Evolutionary conservation across 345 rosid genomes (phyloP).

Genomic region (Murraya paniculata): DNA sequence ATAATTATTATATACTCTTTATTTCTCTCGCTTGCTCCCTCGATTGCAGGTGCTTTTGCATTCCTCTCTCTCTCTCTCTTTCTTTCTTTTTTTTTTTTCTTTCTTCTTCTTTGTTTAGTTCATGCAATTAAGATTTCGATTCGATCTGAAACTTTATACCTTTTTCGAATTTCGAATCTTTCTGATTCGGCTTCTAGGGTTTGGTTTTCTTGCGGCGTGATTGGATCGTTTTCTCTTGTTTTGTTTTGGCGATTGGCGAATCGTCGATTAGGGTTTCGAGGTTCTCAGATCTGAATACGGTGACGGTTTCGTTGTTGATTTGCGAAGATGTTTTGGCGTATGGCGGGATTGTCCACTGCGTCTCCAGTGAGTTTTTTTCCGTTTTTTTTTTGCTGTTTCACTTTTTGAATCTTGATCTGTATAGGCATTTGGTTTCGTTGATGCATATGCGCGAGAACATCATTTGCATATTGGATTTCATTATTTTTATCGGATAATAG

Average conservation of each 20-base stretch:
- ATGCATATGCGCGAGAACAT: not conserved
- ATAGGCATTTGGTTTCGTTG: not conserved
- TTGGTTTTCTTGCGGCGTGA: not conserved
- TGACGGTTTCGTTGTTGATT: slow-evolving; percentile 21
- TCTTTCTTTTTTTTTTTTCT: not conserved
- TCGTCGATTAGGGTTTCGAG: slow-evolving; percentile 10
- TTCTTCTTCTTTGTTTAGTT: no score
- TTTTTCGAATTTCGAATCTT: not conserved
- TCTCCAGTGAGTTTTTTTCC: slow-evolving; percentile 72
- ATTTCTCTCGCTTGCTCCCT: not conserved
- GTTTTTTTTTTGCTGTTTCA: slow-evolving; percentile 2
- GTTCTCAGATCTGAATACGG: slow-evolving; percentile 47
- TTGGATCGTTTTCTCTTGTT: not conserved
- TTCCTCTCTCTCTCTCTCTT: not conserved
- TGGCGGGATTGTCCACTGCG: slow-evolving; percentile 87
- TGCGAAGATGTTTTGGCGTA: slow-evolving; percentile 88
- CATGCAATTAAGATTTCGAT: not conserved
- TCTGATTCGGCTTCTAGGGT: slow-evolving; percentile 7
- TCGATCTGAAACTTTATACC: not conserved
- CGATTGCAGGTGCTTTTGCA: slow-evolving; percentile 15
- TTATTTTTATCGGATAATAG: not conserved
- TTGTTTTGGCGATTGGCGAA: not conserved
- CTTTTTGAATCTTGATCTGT: slow-evolving; percentile 9
- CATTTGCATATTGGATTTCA: not conserved
- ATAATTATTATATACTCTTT: not conserved